Base-by-base conservation (phyloP, 805 yeast species). In the Saccharomycopsis sp. region DNA sequence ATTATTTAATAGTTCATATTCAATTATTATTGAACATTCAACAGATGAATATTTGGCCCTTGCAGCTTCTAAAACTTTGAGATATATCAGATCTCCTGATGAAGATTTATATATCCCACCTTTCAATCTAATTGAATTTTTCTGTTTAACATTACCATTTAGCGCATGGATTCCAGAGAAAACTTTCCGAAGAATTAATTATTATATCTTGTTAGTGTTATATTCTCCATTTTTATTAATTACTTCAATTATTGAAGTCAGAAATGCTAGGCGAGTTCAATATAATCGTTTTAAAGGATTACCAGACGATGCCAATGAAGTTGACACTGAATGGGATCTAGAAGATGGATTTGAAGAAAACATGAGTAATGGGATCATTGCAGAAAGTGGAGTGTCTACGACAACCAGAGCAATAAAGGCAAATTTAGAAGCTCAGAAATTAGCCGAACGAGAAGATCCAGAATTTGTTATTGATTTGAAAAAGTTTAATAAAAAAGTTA, bases 41-140 rank as follows among this genome's bases (percentile, higher is more conserved):
- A 76, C 81, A 17, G 86, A 85, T 56, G 96, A 87, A 59, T 87
- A 81, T 58, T 73, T 86, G 68, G 95, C 94, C 0, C 71, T 86
- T 44, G 84, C 82, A 54, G 85, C 95, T 3, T 81, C 83, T 50
- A 85, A 87, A 67, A 85, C 94, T 1, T 70, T 87, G 54, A 71
- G 88, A 50, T 87, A 84, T 59, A 79, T 86, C 43, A 72, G 96
- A 55, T 95, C 95, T 0, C 96, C 96, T 0, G 96, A 87, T 64
- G 80, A 77, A 44, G 79, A 83, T 57, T 81, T 86, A 31, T 87
- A 77, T 58, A 88, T 86, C 22, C 90, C 96, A 4, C 96, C 96
- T 4, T 71, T 85, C 51, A 87, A 87, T 59, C 60, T 87, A 53
- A 62, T 87, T 43, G 96, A 87, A 59, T 42, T 81, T 1, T 36